Percentiles rank a stretch among this genome's conserved stretches.
These are phyloP conservation scores for Yamadazyma diospyri DNA, from an alignment of 1,139 yeast genomes.

Conservation along the genomic window DNA sequence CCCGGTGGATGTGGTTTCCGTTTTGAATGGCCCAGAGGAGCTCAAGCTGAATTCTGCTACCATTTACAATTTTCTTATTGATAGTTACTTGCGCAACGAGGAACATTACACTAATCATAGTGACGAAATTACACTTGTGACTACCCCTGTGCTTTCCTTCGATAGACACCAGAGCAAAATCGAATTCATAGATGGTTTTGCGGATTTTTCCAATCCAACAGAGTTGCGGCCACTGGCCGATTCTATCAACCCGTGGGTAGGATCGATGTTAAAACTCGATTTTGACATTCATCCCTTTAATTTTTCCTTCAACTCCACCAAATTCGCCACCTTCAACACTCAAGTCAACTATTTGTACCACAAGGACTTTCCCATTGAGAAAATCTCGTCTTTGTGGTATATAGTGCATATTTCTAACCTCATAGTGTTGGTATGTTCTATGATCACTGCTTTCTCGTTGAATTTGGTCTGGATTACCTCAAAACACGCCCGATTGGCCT, in stretches of 20 bases:
- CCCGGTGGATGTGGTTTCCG: conserved; percentile 6
- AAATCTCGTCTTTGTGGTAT: conserved; percentile 1
- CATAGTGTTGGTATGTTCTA: conserved; percentile 2
- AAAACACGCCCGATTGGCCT: not conserved
- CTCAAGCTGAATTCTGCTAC: not conserved
- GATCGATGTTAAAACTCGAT: conserved; percentile 2
- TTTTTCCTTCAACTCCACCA: not conserved
- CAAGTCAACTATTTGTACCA: conserved; percentile 5
- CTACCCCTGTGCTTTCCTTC: conserved; percentile 1
- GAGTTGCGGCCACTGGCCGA: not conserved
- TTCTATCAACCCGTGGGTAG: not conserved
- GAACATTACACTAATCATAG: conserved; percentile 2
- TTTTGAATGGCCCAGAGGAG: not conserved
- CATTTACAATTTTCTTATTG: conserved; percentile 4
- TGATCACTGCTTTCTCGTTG: conserved; percentile 1
- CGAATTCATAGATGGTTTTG: conserved; percentile 5
- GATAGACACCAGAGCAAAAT: not conserved
- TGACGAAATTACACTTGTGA: conserved; percentile 3
- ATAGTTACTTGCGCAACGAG: conserved; percentile 7
- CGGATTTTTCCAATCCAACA: conserved; percentile 1
- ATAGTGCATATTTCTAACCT: conserved; percentile 6
- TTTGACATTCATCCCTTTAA: conserved; percentile 3
- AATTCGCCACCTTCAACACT: conserved; percentile 1
- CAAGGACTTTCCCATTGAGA: not conserved
- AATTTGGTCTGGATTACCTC: conserved; percentile 1